Conservation (phyloP, 2,329 filamentous ascomycete species). For the Colletotrichum sp. region DNA sequence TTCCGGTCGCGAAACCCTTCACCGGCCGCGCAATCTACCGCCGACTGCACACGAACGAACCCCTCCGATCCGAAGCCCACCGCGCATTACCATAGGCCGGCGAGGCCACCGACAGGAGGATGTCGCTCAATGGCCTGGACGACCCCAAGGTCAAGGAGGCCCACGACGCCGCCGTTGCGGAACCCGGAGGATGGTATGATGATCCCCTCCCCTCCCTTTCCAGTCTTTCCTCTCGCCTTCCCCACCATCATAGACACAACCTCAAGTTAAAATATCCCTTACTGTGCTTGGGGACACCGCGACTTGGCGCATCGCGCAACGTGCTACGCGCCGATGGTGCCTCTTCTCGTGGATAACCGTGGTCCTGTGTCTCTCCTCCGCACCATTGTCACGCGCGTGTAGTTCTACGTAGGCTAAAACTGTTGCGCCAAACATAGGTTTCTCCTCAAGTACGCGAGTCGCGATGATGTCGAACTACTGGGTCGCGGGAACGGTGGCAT, state of each 20-base stretch:
- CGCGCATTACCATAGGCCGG: not conserved
- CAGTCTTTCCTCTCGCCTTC: slow-evolving; percentile 13
- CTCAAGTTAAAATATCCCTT: not conserved
- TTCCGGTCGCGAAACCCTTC: not conserved
- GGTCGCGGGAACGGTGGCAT: slow-evolving; percentile 81
- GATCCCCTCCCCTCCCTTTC: slow-evolving; percentile 32
- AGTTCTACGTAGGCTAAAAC: slow-evolving; percentile 1
- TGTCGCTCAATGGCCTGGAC: slow-evolving; percentile 98
- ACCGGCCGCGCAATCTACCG: not conserved
- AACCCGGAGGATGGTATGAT: slow-evolving; percentile 93
- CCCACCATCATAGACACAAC: not conserved
- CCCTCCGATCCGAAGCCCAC: not conserved
- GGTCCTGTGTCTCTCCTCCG: slow-evolving; percentile 19
- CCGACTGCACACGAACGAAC: not conserved
- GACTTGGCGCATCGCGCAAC: not conserved
- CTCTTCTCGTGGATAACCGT: not conserved
- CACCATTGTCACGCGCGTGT: slow-evolving; percentile 1
- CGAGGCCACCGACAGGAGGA: slow-evolving; percentile 39
- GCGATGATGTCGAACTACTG: slow-evolving; percentile 86
- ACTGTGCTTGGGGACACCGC: not conserved
- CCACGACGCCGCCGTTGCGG: slow-evolving; percentile 77
- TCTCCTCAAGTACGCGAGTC: slow-evolving; percentile 85
- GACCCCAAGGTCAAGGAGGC: slow-evolving; percentile 81
- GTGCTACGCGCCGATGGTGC: not conserved
- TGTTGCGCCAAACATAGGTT: slow-evolving; percentile 67